Conservation (phyloP, 495 filamentous ascomycete genomes). For the Pyrenula massariospora region DNA sequence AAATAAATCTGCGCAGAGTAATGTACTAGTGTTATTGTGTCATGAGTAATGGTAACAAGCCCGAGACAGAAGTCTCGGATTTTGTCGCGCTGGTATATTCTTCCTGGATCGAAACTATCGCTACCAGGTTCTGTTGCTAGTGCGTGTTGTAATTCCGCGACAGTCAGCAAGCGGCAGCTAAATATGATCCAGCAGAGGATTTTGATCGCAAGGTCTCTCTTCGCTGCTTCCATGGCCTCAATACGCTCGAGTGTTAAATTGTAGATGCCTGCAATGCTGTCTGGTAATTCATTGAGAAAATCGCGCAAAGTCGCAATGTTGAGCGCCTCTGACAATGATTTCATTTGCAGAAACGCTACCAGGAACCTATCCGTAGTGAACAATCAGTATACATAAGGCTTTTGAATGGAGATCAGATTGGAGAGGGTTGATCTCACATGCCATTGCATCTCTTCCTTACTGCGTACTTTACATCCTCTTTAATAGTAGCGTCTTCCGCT, state of each 20-base stretch:
- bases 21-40: conserved; percentile 40
- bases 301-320: conserved; percentile 16
- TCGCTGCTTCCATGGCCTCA: conserved; percentile 15
- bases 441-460: too few species aligned
- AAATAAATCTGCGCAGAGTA: conserved; percentile 45
- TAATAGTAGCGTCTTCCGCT: too few species aligned
- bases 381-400: not conserved
- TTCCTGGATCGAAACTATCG: conserved; percentile 22
- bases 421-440: too few species aligned
- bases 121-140: conserved; percentile 23
- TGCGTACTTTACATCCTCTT: too few species aligned
- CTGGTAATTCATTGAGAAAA: conserved; percentile 21
- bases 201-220: conserved; percentile 19
- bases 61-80: conserved; percentile 39
- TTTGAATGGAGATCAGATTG: conserved; percentile 1
- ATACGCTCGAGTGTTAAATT: conserved; percentile 31
- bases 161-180: conserved; percentile 24
- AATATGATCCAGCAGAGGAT: conserved; percentile 34
- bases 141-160: conserved; percentile 33
- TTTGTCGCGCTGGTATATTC: conserved; percentile 21
- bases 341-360: conserved; percentile 37
- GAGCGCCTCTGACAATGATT: conserved; percentile 24
- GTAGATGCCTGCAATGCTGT: conserved; percentile 25
- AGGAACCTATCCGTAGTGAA: conserved; percentile 36
- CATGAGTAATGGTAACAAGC: conserved; percentile 35